phyloP scores from a whole-genome alignment of 768 basidiomycete species.

The Tylopilus rubrobrunneus region DNA sequence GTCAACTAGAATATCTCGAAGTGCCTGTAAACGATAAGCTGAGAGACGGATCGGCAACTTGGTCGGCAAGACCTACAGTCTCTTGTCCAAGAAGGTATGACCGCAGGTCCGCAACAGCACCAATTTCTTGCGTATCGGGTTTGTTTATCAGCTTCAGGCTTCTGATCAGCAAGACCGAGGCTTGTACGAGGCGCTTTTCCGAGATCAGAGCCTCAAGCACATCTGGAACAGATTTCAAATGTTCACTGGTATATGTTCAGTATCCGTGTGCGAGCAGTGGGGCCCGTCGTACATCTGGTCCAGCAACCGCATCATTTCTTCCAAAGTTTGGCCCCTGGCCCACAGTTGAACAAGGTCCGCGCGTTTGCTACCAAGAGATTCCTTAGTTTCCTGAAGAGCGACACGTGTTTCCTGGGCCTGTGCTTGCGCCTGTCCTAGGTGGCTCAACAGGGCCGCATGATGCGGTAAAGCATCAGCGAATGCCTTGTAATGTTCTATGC shows the following conservation, averaged over 20 bases:
- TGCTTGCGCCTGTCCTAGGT: conserved; percentile 67
- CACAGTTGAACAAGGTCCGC: conserved; percentile 89
- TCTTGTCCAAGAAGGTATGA: conserved; percentile 85
- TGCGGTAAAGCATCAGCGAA: conserved; percentile 94
- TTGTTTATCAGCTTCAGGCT: conserved; percentile 90
- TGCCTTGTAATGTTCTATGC: conserved; percentile 84
- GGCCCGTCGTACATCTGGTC: conserved; percentile 78
- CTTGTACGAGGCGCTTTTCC: conserved; percentile 89
- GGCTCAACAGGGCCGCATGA: conserved; percentile 73
- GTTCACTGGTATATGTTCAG: conserved; percentile 55
- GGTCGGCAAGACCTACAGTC: conserved; percentile 48
- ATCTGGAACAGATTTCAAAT: conserved; percentile 88
- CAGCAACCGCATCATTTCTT: conserved; percentile 93
- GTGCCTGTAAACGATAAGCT: conserved; percentile 48
- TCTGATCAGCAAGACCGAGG: conserved; percentile 79
- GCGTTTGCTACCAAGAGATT: conserved; percentile 73
- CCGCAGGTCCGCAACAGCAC: conserved; percentile 87
- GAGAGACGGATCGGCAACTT: not conserved
- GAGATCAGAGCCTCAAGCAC: conserved; percentile 90
- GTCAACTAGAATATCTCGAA: conserved; percentile 90
- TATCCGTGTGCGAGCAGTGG: conserved; percentile 5
- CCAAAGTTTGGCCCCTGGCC: conserved; percentile 83
- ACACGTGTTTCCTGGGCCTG: conserved; percentile 71
- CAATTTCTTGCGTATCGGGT: conserved; percentile 90
- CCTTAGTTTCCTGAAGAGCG: conserved; percentile 73